These are phyloP conservation scores for Cyclotella choctawhatcheeana DNA, from an alignment of 108 stramenopile genomes.

Conservation along the genomic window DNA sequence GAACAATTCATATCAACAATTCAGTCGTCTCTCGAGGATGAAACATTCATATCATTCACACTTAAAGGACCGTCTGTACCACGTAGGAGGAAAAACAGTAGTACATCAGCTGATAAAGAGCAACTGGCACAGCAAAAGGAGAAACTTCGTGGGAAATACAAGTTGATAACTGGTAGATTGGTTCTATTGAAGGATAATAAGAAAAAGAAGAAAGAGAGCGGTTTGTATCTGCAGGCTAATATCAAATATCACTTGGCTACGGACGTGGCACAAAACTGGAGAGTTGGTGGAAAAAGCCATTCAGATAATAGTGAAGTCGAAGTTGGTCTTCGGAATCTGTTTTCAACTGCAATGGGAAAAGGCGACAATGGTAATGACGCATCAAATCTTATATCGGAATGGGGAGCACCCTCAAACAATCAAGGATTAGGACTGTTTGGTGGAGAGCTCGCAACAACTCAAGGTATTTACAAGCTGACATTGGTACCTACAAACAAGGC, in stretches of 20 bases:
- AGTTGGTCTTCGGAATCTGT: conserved; percentile 31
- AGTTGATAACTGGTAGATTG: conserved; percentile 33
- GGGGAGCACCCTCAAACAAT: conserved; percentile 50
- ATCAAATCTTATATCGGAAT: conserved; percentile 39
- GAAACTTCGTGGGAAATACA: conserved; percentile 41
- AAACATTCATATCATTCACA: conserved; percentile 39
- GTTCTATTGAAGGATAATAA: conserved; percentile 38
- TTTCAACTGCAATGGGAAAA: conserved; percentile 27
- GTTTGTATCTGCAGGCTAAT: conserved; percentile 63
- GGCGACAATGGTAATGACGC: conserved; percentile 10
- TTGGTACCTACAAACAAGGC: conserved; percentile 24
- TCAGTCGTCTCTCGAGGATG: conserved; percentile 21
- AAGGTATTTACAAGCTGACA: conserved; percentile 43
- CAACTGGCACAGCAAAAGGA: conserved; percentile 12
- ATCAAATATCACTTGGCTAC: conserved; percentile 85
- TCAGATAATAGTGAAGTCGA: conserved; percentile 33
- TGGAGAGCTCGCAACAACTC: conserved; percentile 57
- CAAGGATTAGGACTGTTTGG: conserved; percentile 55
- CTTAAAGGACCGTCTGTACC: conserved; percentile 36
- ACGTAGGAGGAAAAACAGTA: conserved; percentile 12
- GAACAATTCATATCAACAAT: conserved; percentile 33
- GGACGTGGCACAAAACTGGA: conserved; percentile 77
- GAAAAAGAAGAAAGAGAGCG: conserved; percentile 12
- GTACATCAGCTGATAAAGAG: conserved; percentile 4
- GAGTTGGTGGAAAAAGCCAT: conserved; percentile 10